Evolutionary conservation across 192 early-diverging fungal genomes (phyloP).

Genomic region (Geranomyces michiganensis): DNA sequence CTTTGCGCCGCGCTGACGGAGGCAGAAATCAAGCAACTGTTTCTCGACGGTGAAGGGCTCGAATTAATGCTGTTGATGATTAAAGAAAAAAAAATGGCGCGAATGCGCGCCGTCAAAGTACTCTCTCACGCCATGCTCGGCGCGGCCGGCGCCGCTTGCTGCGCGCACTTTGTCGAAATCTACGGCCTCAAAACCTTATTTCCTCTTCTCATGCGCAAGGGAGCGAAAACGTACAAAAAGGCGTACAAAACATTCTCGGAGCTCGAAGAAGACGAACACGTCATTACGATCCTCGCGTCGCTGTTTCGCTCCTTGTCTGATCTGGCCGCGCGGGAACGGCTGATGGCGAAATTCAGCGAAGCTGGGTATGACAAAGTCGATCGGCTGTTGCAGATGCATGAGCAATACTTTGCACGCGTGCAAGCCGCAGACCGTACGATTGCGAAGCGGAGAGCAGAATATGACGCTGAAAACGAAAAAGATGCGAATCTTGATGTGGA

Average conservation of each 20-base stretch:
- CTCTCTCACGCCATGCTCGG: conserved; percentile 66
- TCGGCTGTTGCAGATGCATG: conserved; percentile 75
- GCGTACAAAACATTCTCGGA: conserved; percentile 77
- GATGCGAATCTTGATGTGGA: conserved; percentile 19
- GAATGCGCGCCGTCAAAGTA: conserved; percentile 85
- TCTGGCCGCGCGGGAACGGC: conserved; percentile 62
- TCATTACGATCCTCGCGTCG: conserved; percentile 79
- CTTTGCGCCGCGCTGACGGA: conserved; percentile 74
- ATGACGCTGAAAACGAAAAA: conserved; percentile 46
- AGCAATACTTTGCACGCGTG: conserved; percentile 69
- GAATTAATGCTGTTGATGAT: conserved; percentile 90
- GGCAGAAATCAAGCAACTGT: conserved; percentile 68
- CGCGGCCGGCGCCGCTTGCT: conserved; percentile 43
- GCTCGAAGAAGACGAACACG: conserved; percentile 85
- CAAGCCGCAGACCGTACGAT: conserved; percentile 57
- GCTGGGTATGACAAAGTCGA: conserved; percentile 81
- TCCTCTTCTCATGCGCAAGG: conserved; percentile 82
- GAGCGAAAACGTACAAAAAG: conserved; percentile 76
- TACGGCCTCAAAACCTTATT: conserved; percentile 85
- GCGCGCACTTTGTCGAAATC: conserved; percentile 79
- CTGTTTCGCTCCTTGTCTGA: conserved; percentile 71
- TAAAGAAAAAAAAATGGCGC: conserved; percentile 78
- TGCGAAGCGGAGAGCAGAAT: conserved; percentile 30
- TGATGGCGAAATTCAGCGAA: conserved; percentile 84
- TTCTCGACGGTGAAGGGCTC: conserved; percentile 84